Evolutionary conservation across 768 basidiomycete species (phyloP).

Genomic region (Boletus tomentosulus): DNA sequence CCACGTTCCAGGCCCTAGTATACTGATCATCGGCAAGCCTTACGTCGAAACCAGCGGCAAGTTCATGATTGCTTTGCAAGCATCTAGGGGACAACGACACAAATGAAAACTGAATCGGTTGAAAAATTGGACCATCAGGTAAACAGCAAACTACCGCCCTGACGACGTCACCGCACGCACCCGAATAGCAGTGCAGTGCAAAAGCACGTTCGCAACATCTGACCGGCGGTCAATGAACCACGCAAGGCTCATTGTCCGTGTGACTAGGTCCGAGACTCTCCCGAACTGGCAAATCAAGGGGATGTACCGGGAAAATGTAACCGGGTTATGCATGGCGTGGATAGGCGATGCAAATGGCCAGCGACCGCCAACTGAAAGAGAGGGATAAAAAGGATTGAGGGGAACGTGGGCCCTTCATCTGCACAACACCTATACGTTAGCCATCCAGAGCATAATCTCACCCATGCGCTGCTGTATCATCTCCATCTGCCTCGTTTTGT

Average conservation of each 20-base stretch:
- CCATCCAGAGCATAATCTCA: constrained; percentile 2
- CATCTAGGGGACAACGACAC: background rate
- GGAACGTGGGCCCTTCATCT: background rate
- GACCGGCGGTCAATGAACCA: background rate
- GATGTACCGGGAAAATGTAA: background rate
- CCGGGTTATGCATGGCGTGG: background rate
- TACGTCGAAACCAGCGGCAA: background rate
- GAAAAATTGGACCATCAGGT: background rate
- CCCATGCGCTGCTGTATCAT: constrained; percentile 15
- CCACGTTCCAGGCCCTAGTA: background rate
- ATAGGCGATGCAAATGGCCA: constrained; percentile 6
- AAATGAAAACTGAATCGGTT: background rate
- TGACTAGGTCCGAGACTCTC: background rate
- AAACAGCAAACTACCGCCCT: constrained; percentile 1
- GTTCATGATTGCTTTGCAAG: background rate
- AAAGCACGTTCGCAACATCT: background rate
- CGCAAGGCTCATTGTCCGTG: background rate
- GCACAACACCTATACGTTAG: background rate
- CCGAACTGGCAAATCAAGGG: constrained; percentile 4
- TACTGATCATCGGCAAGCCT: background rate
- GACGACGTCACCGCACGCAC: constrained; percentile 5
- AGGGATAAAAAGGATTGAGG: constrained; percentile 12
- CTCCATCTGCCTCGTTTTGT: background rate
- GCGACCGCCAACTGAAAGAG: background rate
- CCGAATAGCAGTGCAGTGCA: constrained; percentile 8